phyloP scores from a whole-genome alignment of 2,329 filamentous ascomycete species.

The Aspergillus felis region DNA sequence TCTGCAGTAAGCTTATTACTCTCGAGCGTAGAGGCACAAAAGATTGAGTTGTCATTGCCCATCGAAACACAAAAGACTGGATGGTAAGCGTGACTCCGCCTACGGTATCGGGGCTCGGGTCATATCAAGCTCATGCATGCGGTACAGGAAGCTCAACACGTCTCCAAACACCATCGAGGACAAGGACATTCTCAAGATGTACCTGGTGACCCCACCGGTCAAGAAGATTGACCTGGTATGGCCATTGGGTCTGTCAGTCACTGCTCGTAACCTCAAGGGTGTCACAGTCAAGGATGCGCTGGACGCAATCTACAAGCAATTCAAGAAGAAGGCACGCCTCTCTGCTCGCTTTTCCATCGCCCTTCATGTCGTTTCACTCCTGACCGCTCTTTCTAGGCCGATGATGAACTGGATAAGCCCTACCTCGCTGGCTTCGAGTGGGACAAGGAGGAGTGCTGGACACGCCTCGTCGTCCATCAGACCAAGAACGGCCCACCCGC shows the following conservation, averaged over 20 bases:
- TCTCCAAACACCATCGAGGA: constrained; percentile 76
- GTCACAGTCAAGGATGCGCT: constrained; percentile 96
- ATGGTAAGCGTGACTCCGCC: constrained; percentile 21
- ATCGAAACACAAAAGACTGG: constrained; percentile 36
- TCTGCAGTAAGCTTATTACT: background rate
- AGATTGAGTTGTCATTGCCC: constrained; percentile 30
- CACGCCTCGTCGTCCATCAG: constrained; percentile 80
- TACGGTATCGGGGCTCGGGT: background rate
- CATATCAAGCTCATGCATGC: background rate
- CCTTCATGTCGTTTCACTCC: background rate
- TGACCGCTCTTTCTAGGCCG: constrained; percentile 54
- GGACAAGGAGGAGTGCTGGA: constrained; percentile 91
- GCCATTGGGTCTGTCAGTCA: constrained; percentile 80
- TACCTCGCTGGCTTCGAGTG: constrained; percentile 94
- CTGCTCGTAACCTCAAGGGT: constrained; percentile 85
- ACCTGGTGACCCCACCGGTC: constrained; percentile 74
- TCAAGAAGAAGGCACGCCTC: constrained; percentile 82
- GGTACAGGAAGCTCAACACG: constrained; percentile 83
- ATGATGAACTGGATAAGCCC: constrained; percentile 84
- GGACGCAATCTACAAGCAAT: constrained; percentile 92
- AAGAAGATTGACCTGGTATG: constrained; percentile 95
- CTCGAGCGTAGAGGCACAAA: constrained; percentile 22
- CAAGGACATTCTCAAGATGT: constrained; percentile 75
- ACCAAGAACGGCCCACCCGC: constrained; percentile 61
- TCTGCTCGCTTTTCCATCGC: background rate